A percentile compares a stretch with the other conserved stretches of the same genome.
Evolutionary conservation across 495 filamentous ascomycete genomes (phyloP).

Genomic region (Immersiella caudata): DNA sequence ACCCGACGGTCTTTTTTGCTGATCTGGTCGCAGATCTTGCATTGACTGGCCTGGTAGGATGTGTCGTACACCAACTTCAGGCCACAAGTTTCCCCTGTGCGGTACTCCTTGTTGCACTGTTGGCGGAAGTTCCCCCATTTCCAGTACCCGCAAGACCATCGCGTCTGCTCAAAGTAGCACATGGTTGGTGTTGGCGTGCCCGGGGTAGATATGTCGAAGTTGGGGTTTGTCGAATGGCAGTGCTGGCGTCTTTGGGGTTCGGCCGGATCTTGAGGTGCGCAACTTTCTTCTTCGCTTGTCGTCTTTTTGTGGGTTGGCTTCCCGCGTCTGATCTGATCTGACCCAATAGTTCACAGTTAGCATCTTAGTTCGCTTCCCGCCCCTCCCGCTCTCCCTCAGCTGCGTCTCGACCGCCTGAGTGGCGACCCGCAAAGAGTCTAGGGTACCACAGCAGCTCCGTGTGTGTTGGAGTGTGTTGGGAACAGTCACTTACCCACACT

Average conservation of each 20-base stretch:
- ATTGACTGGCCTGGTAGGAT: conserved; percentile 60
- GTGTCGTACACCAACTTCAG: conserved; percentile 86
- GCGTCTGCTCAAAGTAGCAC: conserved; percentile 68
- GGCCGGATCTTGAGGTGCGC: neutral
- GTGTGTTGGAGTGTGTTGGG: conserved; percentile 1
- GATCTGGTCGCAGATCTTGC: conserved; percentile 88
- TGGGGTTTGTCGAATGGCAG: neutral
- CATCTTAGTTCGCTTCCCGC: conserved; percentile 2
- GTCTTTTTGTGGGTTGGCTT: conserved; percentile 2
- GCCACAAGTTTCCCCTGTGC: conserved; percentile 96
- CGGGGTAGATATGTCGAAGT: neutral
- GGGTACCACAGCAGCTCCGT: conserved; percentile 21
- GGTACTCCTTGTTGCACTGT: conserved; percentile 95
- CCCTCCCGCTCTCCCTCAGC: neutral
- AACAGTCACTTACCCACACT: conserved; percentile 18
- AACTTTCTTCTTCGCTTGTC: conserved; percentile 1
- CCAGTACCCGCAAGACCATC: conserved; percentile 80
- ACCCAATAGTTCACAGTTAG: conserved; percentile 16
- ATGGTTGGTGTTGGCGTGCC: conserved; percentile 43
- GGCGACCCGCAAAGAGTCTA: conserved; percentile 4
- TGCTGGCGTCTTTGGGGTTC: neutral
- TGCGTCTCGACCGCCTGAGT: conserved; percentile 12
- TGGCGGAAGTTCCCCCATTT: conserved; percentile 94
- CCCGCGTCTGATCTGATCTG: conserved; percentile 15
- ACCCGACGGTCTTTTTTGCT: conserved; percentile 81